phyloP scores from a whole-genome alignment of 2,329 filamentous ascomycete species.

The Chaetothyriales sp. region DNA sequence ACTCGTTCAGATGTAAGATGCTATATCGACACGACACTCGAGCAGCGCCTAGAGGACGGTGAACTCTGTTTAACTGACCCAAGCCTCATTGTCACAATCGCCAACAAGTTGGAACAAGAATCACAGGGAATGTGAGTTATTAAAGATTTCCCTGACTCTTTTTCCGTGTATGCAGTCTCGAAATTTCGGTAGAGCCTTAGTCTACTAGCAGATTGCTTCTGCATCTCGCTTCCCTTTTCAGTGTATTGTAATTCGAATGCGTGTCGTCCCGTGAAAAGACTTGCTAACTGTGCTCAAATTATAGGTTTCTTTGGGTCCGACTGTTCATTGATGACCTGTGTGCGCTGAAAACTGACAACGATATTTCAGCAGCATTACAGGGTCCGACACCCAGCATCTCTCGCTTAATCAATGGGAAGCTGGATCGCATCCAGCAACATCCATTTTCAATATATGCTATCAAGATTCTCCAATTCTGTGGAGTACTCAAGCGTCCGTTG shows the following conservation, averaged over 20 bases:
- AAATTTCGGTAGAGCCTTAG: background rate
- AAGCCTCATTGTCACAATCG: slow-evolving; percentile 3
- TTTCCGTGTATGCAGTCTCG: background rate
- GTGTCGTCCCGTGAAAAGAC: background rate
- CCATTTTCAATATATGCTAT: background rate
- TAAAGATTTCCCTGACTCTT: background rate
- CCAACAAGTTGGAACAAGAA: slow-evolving; percentile 2
- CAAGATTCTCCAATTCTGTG: slow-evolving; percentile 2
- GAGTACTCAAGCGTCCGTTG: slow-evolving; percentile 1
- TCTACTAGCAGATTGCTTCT: too few relatives aligned
- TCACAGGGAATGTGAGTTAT: slow-evolving; percentile 10
- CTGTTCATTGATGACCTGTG: slow-evolving; percentile 12
- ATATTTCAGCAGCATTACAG: slow-evolving; percentile 7
- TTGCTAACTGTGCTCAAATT: background rate
- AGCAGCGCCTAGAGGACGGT: slow-evolving; percentile 2
- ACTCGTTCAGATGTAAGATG: slow-evolving; percentile 4
- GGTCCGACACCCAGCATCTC: slow-evolving; percentile 1
- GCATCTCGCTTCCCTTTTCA: too few relatives aligned
- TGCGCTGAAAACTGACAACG: slow-evolving; percentile 4
- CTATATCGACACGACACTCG: slow-evolving; percentile 1
- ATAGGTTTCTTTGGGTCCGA: slow-evolving; percentile 10
- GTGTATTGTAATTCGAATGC: background rate
- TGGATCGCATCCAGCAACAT: background rate
- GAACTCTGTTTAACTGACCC: slow-evolving; percentile 4
- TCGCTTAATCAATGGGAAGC: background rate